Evolutionary conservation across 2,329 filamentous ascomycete species (phyloP).

Genomic region (Claviceps sp.): DNA sequence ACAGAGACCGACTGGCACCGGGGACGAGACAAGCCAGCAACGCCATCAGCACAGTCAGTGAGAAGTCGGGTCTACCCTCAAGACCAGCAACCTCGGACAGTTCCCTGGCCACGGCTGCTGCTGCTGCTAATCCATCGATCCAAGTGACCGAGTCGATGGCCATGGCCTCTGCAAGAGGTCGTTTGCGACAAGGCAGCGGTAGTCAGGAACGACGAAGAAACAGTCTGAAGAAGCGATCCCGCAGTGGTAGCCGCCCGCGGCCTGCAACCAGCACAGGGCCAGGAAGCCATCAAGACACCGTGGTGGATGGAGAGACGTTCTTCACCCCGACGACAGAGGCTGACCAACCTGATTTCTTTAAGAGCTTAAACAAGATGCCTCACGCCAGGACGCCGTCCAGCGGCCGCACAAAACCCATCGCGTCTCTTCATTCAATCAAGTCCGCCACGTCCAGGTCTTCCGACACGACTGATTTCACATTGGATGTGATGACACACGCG

Average conservation of each 20-base stretch:
- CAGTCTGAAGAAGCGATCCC: conserved; percentile 39
- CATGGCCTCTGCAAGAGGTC: conserved; percentile 14
- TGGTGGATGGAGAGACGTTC: conserved; percentile 37
- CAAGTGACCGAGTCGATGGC: conserved; percentile 59
- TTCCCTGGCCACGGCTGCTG: conserved; percentile 12
- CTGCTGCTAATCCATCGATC: conserved; percentile 49
- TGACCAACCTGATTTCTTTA: conserved; percentile 30
- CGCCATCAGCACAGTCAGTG: conserved; percentile 20
- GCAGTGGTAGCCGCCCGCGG: conserved; percentile 34
- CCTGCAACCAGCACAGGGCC: conserved; percentile 28
- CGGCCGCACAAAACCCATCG: conserved; percentile 27
- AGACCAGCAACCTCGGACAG: conserved; percentile 30
- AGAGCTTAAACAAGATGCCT: conserved; percentile 25
- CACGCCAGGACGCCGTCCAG: conserved; percentile 26
- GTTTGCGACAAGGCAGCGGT: conserved; percentile 22
- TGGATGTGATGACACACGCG: conserved; percentile 28
- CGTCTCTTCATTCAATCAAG: conserved; percentile 32
- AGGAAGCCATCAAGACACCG: conserved; percentile 22
- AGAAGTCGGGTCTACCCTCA: conserved; percentile 20
- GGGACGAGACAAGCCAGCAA: conserved; percentile 24
- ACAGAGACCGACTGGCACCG: conserved; percentile 30
- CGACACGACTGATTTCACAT: conserved; percentile 25
- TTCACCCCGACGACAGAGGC: conserved; percentile 34
- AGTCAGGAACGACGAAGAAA: conserved; percentile 26
- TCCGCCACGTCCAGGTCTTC: conserved; percentile 27